These are phyloP conservation scores for Chenopodium quinoa DNA, from an alignment of 148 eudicot species.

Conservation along the genomic window DNA sequence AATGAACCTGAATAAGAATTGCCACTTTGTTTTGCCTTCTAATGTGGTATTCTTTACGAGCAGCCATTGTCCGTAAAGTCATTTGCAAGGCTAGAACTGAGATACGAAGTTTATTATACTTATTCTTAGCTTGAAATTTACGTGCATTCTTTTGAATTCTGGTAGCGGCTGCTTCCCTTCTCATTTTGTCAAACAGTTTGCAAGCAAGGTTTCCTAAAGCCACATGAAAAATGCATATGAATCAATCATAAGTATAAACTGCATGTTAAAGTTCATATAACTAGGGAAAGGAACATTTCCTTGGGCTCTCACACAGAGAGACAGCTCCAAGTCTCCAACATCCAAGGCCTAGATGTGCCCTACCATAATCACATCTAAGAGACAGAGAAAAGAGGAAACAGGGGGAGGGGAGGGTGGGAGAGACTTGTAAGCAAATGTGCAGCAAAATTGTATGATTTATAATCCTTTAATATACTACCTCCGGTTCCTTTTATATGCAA, in stretches of 20 bases:
- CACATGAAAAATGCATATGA: conserved; percentile 16
- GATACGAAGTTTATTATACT: conserved; percentile 47
- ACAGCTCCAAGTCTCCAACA: not conserved
- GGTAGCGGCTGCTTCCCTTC: conserved; percentile 75
- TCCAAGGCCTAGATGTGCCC: not conserved
- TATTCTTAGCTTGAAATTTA: conserved; percentile 50
- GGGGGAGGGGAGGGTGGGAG: not conserved
- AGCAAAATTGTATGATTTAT: not conserved
- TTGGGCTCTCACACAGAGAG: not conserved
- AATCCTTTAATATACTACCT: not conserved
- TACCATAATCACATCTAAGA: conserved; percentile 2
- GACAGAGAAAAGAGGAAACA: not conserved
- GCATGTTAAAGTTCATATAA: not conserved
- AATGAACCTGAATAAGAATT: conserved; percentile 60
- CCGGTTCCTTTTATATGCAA: no score
- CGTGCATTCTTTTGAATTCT: conserved; percentile 64
- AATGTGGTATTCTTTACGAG: conserved; percentile 57
- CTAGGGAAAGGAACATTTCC: not conserved
- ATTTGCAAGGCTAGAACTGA: conserved; percentile 71
- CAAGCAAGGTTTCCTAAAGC: conserved; percentile 64
- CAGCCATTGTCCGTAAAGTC: conserved; percentile 67
- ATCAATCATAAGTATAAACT: not conserved
- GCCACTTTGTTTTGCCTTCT: conserved; percentile 78
- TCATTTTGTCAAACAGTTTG: conserved; percentile 49
- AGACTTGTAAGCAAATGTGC: not conserved